Base-by-base conservation (phyloP, 257 asterid genomes). In the Jacaranda copaia region DNA sequence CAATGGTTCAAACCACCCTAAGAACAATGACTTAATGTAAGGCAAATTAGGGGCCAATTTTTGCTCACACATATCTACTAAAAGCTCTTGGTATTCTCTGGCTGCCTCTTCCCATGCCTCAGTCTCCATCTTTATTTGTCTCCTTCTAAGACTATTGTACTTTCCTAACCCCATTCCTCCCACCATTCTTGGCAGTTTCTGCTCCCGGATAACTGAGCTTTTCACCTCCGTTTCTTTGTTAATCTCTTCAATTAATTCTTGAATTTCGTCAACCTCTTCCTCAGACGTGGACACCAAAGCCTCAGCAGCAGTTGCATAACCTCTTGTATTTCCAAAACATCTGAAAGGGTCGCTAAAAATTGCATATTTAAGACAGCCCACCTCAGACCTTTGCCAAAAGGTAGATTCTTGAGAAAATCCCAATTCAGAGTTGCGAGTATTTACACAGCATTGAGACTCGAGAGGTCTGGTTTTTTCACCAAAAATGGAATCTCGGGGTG, bases 1-100 rank as follows among this genome's bases (percentile, higher is more conserved):
- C 86, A 95, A 56, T 3, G 99, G 99, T 85, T 95, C 97, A 88
- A 95, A 95, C 99, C 98, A 95, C 18, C 98, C 98, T 49, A 95
- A 81, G 64, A 93, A 93, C 90, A 95, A 75, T 3, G 98, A 85
- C 87, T 95, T 95, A 49, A 95, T 84, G 70, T 93, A 95, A 32
- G 99, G 97, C 88, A 95, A 89, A 86, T 90, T 91, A 10, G 98
- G 98, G 7, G 99, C 97, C 83, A 93, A 79, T 80, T 91, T 95
- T 39, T 95, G 97, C 92, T 95, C 91, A 75, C 99, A 95, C 99
- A 95, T 95, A 68, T 93, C 99, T 40, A 25, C 77, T 77, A 93
- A 66, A 52, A 93, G 89, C 89, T 95, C 98, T 65, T 89, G 91
- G 78, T 95, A 95, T 70, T 95, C 99, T 76, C 46, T 93, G 0